Conservation (phyloP, 768 basidiomycete species). For the Termitomyces sp. region DNA sequence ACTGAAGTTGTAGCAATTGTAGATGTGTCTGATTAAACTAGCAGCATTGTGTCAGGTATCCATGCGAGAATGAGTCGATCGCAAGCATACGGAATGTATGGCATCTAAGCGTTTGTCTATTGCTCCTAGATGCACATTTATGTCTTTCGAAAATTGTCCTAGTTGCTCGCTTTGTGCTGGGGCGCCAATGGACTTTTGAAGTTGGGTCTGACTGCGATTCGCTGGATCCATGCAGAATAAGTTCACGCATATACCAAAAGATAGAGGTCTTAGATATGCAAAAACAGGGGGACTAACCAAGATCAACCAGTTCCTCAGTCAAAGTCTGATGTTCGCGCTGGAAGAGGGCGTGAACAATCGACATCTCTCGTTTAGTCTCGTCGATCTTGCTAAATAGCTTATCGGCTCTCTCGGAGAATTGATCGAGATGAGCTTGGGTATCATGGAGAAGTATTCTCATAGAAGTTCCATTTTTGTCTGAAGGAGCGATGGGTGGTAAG, state of each 20-base stretch:
- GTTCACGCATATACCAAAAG: slow-evolving; percentile 11
- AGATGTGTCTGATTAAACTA: slow-evolving; percentile 44
- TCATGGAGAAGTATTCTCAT: slow-evolving; percentile 71
- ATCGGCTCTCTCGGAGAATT: slow-evolving; percentile 53
- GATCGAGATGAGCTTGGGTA: slow-evolving; percentile 66
- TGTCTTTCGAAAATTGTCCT: slow-evolving; percentile 34
- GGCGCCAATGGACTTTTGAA: slow-evolving; percentile 51
- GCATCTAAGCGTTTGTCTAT: slow-evolving; percentile 54
- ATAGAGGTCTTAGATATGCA: background rate
- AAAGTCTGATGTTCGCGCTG: slow-evolving; percentile 55
- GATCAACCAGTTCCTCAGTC: slow-evolving; percentile 47
- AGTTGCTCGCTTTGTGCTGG: slow-evolving; percentile 45
- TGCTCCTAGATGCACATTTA: slow-evolving; percentile 37
- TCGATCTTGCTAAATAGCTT: slow-evolving; percentile 46
- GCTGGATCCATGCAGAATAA: slow-evolving; percentile 31
- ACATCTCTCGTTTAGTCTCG: slow-evolving; percentile 47
- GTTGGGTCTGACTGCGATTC: slow-evolving; percentile 55
- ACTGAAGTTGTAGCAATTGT: slow-evolving; percentile 45
- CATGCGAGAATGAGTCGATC: background rate
- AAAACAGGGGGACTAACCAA: slow-evolving; percentile 35
- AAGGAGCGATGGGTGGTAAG: slow-evolving; percentile 36
- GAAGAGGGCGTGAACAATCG: slow-evolving; percentile 49
- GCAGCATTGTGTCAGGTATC: slow-evolving; percentile 1
- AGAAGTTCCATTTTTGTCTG: slow-evolving; percentile 64
- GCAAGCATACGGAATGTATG: slow-evolving; percentile 38